Evolutionary conservation across 495 filamentous ascomycete genomes (phyloP).

Genomic region (Xylaria flabelliformis): DNA sequence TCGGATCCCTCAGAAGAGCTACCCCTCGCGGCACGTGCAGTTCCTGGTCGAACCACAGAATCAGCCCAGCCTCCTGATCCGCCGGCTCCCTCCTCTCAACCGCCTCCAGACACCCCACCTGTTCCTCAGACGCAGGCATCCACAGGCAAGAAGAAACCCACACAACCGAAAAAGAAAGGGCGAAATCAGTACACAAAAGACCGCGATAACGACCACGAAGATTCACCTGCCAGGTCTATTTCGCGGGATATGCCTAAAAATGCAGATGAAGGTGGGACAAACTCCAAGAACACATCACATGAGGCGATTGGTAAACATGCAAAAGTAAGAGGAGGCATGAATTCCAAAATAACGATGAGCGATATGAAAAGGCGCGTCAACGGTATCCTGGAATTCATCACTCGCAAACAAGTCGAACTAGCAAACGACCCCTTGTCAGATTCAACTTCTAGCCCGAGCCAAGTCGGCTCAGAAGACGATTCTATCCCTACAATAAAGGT

Average conservation of each 20-base stretch:
- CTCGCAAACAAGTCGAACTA: slow-evolving; percentile 88
- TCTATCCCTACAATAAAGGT: slow-evolving; percentile 39
- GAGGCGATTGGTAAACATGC: slow-evolving; percentile 41
- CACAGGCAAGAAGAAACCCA: slow-evolving; percentile 70
- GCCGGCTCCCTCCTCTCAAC: slow-evolving; percentile 51
- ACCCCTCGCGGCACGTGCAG: slow-evolving; percentile 53
- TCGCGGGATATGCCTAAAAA: slow-evolving; percentile 64
- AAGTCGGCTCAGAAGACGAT: slow-evolving; percentile 25
- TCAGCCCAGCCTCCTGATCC: slow-evolving; percentile 40
- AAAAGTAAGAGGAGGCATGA: slow-evolving; percentile 51
- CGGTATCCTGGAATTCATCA: slow-evolving; percentile 87
- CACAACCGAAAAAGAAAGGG: slow-evolving; percentile 71
- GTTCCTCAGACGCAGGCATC: slow-evolving; percentile 49
- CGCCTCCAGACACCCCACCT: slow-evolving; percentile 62
- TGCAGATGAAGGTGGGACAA: slow-evolving; percentile 46
- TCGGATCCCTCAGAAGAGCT: slow-evolving; percentile 67
- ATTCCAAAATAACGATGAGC: slow-evolving; percentile 79
- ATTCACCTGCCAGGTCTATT: slow-evolving; percentile 69
- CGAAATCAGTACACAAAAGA: slow-evolving; percentile 89
- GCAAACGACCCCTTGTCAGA: slow-evolving; percentile 55
- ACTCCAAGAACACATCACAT: slow-evolving; percentile 31
- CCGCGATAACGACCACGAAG: slow-evolving; percentile 67
- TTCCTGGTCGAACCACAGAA: slow-evolving; percentile 42
- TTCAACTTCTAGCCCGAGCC: slow-evolving; percentile 25
- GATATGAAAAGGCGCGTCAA: slow-evolving; percentile 89